Evolutionary conservation across 2,329 filamentous ascomycete genomes (phyloP), one percentile per base, ranked within the genome.

Genomic region (Penicillium olsonii): DNA sequence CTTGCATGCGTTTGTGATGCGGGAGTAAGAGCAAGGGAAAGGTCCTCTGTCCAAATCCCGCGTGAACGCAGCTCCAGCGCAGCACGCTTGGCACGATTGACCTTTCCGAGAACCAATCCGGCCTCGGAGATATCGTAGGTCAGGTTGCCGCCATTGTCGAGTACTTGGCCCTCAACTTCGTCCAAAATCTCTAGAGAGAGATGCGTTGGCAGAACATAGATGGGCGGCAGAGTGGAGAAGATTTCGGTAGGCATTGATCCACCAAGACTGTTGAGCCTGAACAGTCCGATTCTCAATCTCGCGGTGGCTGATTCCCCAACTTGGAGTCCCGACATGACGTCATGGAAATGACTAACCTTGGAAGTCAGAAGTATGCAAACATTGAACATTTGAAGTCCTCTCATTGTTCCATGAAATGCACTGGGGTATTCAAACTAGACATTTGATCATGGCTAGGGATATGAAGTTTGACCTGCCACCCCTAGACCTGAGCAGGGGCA

Each of bases 71-170:
- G 74, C 70, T 97, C 92, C 60, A 95, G 85, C 39, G 82, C 77
- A 1, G 90, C 90, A 15, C 92, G 81, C 60, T 84, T 80, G 56
- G 82, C 85, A 47, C 83, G 85, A 0, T 78, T 78, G 27, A 95
- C 79, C 57, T 85, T 89, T 2, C 88, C 90, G 24, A 97, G 67
- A 2, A 96, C 77, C 3, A 96, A 69, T 4, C 81, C 77, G 1
- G 90, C 90, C 68, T 92, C 87, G 12, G 77, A 75, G 44, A 87
- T 75, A 66, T 92, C 82, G 50, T 87, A 85, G 0, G 89, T 92
- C 45, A 94, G 66, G 0, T 78, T 79, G 5, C 81, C 83, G 44
- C 73, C 72, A 45, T 72, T 68, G 6, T 68, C 64, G 4, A 79
- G 75, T 9, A 95, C 80, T 18, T 78, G 78, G 20, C 84, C 80